Evolutionary conservation across 1,139 yeast species (phyloP).

Genomic region (Blastobotrys indianensis): DNA sequence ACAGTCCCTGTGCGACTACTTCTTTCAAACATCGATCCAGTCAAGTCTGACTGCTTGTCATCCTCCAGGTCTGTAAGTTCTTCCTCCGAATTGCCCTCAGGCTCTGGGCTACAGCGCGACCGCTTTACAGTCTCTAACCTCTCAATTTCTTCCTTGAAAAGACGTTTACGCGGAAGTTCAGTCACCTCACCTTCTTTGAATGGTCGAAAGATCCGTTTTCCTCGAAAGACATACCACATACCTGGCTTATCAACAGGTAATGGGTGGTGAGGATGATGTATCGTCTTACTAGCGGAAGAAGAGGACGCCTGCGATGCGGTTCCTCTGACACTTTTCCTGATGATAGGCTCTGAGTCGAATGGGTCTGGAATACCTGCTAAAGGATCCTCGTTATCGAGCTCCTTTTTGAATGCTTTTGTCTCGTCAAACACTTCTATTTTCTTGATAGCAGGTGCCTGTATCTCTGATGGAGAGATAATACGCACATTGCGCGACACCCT

Average conservation of each 20-base stretch:
- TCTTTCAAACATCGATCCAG: too few relatives aligned
- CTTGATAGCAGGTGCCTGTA: neutral
- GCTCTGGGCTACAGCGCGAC: neutral
- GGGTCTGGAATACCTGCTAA: conserved; percentile 9
- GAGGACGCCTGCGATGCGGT: neutral
- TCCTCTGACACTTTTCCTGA: conserved; percentile 1
- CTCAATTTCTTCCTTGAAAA: conserved; percentile 16
- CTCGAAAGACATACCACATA: conserved; percentile 38
- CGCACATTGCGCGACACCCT: conserved; percentile 1
- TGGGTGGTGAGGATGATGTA: conserved; percentile 23
- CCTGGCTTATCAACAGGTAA: conserved; percentile 26
- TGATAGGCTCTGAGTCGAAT: conserved; percentile 9
- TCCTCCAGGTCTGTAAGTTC: conserved; percentile 26
- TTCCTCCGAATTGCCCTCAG: conserved; percentile 16
- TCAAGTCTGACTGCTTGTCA: conserved; percentile 2
- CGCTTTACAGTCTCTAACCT: neutral
- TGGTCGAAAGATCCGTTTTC: conserved; percentile 37
- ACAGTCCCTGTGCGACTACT: too few relatives aligned
- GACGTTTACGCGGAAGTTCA: conserved; percentile 21
- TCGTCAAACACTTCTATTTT: conserved; percentile 21
- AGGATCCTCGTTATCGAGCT: conserved; percentile 18
- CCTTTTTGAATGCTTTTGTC: conserved; percentile 20
- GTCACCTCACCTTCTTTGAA: conserved; percentile 22
- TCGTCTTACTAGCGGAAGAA: neutral
- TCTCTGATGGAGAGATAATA: conserved; percentile 10